Evolutionary conservation across 1,139 yeast genomes (phyloP), one percentile per base, ranked within the genome.

Genomic region (Chernovozyma sophiae-reginae): DNA sequence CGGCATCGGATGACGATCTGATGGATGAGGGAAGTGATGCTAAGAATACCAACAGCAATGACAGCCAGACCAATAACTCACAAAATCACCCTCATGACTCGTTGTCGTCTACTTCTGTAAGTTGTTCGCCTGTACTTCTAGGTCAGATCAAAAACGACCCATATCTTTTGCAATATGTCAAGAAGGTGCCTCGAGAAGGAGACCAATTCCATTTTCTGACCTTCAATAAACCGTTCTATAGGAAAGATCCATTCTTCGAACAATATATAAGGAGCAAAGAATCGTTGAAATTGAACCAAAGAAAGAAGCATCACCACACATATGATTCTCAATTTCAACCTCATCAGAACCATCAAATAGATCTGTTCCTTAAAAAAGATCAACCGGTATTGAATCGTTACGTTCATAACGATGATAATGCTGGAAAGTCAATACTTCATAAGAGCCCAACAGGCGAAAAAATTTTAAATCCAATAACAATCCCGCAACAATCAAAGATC

Each of bases 351-450:
- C 37, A 13, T 6, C 12, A 7, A 20, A 20, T 20, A 7, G 23
- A 20, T 7, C 23, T 7, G 23, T 10, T 7, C 8, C 23, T 7
- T 6, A 20, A 20, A 20, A 6, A 20, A 7, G 6, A 20, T 10
- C 23, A 20, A 20, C 10, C 23, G 10, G 19, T 16, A 8, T 19
- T 19, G n/a, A 4, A 31, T 7, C 11, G 20, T 12, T 12, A 17
- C 25, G 31, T 23, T 13, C 35, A 19, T 7, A 10, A 16, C 35
- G 30, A 14, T 23, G 30, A 23, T 11, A 20, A 14, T 31, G n/a
- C 7, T 20, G 6, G 6, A 10, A 20, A 39, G 44, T 14, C 41
- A 31, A 20, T 16, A 32, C 7, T 35, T 29, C 27, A 32, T 20
- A 13, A 41, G 39, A 28, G 22, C n/a, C 11, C 5, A 36, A 10